Percentiles rank a stretch among this genome's conserved stretches.
Evolutionary conservation across 2,329 filamentous ascomycete genomes (phyloP).

Genomic region (Trichoderma koningiopsis): DNA sequence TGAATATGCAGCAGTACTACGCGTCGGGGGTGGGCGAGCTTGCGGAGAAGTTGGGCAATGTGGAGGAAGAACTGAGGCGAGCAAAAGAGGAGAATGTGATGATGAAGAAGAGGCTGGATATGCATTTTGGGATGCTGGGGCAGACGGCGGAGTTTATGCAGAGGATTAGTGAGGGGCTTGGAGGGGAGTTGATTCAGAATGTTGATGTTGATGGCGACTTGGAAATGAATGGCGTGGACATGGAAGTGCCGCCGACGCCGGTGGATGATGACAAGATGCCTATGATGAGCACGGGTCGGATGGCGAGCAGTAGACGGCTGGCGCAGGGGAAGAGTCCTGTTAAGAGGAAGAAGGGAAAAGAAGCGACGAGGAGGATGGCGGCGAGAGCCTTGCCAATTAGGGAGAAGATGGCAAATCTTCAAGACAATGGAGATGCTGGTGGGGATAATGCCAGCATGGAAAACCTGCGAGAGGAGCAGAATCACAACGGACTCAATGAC

Average conservation of each 20-base stretch:
- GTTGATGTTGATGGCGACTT: neutral
- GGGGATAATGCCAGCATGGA: neutral
- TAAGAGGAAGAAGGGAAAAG: neutral
- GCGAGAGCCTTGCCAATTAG: neutral
- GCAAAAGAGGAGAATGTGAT: conserved; percentile 15
- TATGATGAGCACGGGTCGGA: conserved; percentile 28
- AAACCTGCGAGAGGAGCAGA: neutral
- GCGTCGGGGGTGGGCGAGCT: conserved; percentile 28
- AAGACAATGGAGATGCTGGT: neutral
- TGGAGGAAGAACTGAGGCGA: conserved; percentile 21
- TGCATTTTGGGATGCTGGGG: conserved; percentile 31
- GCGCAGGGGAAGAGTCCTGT: neutral
- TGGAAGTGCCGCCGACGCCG: conserved; percentile 28
- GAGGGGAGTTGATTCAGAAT: neutral
- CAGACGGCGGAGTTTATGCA: conserved; percentile 31
- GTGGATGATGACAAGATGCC: conserved; percentile 25
- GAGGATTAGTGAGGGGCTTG: conserved; percentile 26
- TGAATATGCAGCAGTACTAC: conserved; percentile 34
- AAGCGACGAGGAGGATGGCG: neutral
- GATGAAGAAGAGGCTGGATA: conserved; percentile 29
- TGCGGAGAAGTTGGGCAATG: neutral
- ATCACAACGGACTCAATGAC: neutral
- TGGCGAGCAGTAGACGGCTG: conserved; percentile 13
- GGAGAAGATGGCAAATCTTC: neutral
- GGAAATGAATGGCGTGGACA: neutral